Evolutionary conservation across 2,329 filamentous ascomycete genomes (phyloP).

Genomic region (Myriosclerotinia duriaeana): DNA sequence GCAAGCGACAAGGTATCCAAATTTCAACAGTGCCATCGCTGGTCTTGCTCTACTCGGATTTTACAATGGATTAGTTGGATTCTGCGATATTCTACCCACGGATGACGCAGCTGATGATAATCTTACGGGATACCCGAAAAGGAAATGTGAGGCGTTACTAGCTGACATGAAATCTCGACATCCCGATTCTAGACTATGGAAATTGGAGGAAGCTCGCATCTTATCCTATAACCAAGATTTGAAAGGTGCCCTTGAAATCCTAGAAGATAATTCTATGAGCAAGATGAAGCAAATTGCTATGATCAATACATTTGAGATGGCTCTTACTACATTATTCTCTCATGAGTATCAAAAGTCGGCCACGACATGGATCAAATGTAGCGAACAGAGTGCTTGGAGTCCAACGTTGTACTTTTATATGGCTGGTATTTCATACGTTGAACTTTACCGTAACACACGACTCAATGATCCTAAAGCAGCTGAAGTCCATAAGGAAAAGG

Average conservation of each 20-base stretch:
- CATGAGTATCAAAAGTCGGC: conserved; percentile 75
- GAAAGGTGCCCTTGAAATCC: conserved; percentile 63
- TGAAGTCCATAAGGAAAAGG: conserved; percentile 57
- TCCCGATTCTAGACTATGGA: conserved; percentile 81
- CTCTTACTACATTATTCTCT: conserved; percentile 73
- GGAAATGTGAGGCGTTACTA: conserved; percentile 66
- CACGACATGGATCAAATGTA: conserved; percentile 69
- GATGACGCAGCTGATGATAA: conserved; percentile 55
- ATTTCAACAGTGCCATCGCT: conserved; percentile 89
- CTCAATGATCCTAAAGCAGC: conserved; percentile 49
- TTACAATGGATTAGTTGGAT: conserved; percentile 83
- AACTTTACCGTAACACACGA: conserved; percentile 70
- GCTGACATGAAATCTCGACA: conserved; percentile 73
- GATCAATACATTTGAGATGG: conserved; percentile 80
- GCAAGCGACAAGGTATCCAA: conserved; percentile 81
- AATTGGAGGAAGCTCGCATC: conserved; percentile 82
- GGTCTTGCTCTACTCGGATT: conserved; percentile 79
- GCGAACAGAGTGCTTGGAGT: conserved; percentile 87
- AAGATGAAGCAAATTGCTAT: conserved; percentile 87
- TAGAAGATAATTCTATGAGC: conserved; percentile 59
- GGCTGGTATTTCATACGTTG: conserved; percentile 73
- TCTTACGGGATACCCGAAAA: conserved; percentile 69
- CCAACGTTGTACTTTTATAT: conserved; percentile 89
- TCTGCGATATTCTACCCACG: conserved; percentile 80
- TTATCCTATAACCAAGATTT: conserved; percentile 66